These are phyloP conservation scores for Magnolia changhungtana DNA, from an alignment of 164 flowering plant species.

Conservation along the genomic window DNA sequence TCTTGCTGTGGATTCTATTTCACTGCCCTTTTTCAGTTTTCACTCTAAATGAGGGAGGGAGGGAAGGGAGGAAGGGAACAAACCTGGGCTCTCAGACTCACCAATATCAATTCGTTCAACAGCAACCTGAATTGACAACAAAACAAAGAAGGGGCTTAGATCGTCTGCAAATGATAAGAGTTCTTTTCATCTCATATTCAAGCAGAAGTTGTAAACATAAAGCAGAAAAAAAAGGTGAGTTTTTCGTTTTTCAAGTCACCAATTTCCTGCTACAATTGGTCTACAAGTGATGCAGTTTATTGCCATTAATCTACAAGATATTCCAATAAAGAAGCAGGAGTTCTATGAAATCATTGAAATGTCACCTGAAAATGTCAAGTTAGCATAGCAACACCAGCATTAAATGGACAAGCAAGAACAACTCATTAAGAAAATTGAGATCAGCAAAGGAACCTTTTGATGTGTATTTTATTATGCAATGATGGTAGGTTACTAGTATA, in stretches of 20 bases:
- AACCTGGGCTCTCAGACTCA: conserved; percentile 57
- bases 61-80: background rate
- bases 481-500: background rate
- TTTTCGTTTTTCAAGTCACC: background rate
- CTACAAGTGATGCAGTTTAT: no score
- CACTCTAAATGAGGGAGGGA: no score
- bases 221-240: background rate
- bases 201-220: background rate
- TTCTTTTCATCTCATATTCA: background rate
- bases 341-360: background rate
- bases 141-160: background rate
- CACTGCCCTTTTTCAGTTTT: no score
- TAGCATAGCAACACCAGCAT: background rate
- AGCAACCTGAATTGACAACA: conserved; percentile 53
- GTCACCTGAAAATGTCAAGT: background rate
- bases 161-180: background rate
- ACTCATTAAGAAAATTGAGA: background rate
- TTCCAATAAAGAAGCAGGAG: background rate
- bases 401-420: background rate
- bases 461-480: background rate
- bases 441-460: background rate
- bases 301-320: background rate
- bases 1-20: no score
- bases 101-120: conserved; percentile 84
- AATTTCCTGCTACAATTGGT: no score